phyloP scores from a whole-genome alignment of 2,329 filamentous ascomycete species.

The Calonectria multiphialidica region DNA sequence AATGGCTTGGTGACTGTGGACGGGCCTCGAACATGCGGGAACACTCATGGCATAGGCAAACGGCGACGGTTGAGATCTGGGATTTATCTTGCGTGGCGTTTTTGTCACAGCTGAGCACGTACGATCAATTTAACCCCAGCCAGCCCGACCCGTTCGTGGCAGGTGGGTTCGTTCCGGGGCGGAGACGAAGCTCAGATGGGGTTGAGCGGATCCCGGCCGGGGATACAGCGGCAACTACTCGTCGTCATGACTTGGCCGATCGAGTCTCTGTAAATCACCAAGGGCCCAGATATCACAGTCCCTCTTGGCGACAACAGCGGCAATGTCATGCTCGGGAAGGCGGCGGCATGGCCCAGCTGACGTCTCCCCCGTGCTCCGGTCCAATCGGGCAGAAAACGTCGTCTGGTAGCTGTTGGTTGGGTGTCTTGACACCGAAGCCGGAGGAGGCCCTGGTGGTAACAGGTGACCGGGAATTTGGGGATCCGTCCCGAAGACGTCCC shows the following conservation, averaged over 20 bases:
- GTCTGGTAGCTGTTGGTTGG: background rate
- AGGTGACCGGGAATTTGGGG: slow-evolving; percentile 26
- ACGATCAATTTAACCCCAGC: background rate
- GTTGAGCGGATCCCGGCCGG: background rate
- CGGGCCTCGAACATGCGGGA: background rate
- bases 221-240: background rate
- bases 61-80: background rate
- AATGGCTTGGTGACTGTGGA: background rate
- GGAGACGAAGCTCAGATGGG: slow-evolving; percentile 14
- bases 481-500: slow-evolving; percentile 33
- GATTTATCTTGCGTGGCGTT: background rate
- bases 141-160: background rate
- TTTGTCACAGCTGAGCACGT: background rate
- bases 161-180: background rate
- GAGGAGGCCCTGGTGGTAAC: slow-evolving; percentile 26
- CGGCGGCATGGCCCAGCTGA: background rate
- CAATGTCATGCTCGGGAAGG: too few species aligned
- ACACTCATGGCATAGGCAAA: background rate
- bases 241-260: background rate
- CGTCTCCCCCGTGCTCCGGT: background rate
- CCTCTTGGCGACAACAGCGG: background rate
- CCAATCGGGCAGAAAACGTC: background rate
- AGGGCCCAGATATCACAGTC: background rate
- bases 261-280: background rate
- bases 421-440: slow-evolving; percentile 30